These are phyloP conservation scores for Suillus ampliporus DNA, from an alignment of 768 basidiomycete genomes.

Conservation along the genomic window DNA sequence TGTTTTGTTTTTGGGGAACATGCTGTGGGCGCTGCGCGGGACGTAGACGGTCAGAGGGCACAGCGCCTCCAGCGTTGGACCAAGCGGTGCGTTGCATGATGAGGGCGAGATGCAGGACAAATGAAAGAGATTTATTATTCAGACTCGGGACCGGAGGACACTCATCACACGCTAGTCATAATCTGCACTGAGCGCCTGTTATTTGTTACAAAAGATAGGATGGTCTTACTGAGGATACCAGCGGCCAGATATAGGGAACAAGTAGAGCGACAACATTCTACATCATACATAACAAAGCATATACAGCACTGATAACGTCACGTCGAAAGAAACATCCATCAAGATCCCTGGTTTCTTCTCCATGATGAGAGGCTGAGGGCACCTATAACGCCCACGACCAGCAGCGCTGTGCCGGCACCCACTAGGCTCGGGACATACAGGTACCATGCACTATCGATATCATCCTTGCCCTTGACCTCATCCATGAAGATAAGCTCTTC, in stretches of 20 bases:
- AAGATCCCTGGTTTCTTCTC: slow-evolving; percentile 69
- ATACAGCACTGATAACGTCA: slow-evolving; percentile 14
- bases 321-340: slow-evolving; percentile 7
- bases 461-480: slow-evolving; percentile 52
- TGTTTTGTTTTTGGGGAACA: slow-evolving; percentile 29
- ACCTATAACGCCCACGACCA: slow-evolving; percentile 80
- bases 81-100: slow-evolving; percentile 18
- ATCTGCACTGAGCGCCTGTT: no score
- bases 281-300: slow-evolving; percentile 22
- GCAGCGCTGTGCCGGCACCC: slow-evolving; percentile 82
- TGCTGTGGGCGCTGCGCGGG: slow-evolving; percentile 18
- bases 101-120: no score
- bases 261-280: slow-evolving; percentile 1
- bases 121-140: not conserved
- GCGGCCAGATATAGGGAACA: not conserved
- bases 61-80: slow-evolving; percentile 43
- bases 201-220: no score
- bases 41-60: slow-evolving; percentile 61
- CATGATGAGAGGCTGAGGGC: slow-evolving; percentile 77
- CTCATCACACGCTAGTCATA: no score
- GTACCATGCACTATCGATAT: slow-evolving; percentile 79
- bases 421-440: slow-evolving; percentile 79
- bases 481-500: slow-evolving; percentile 57
- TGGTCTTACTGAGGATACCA: no score
- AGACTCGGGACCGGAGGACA: not conserved